phyloP scores from a whole-genome alignment of 2,329 filamentous ascomycete species.

The Fusarium mundagurra region DNA sequence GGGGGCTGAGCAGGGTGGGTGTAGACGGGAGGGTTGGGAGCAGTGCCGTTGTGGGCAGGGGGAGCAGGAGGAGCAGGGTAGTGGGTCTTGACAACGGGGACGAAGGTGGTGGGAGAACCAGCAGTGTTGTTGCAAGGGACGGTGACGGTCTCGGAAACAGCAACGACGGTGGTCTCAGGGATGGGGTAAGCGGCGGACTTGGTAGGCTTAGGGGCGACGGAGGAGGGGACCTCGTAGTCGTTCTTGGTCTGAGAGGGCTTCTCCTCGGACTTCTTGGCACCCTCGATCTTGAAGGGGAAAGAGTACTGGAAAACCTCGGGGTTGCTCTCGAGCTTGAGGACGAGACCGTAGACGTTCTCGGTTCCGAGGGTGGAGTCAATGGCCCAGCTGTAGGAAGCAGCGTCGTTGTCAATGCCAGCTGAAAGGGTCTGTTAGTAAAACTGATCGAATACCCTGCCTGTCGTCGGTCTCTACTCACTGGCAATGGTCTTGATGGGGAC shows the following conservation, averaged over 20 bases:
- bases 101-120: conserved; percentile 31
- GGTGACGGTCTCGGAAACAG: conserved; percentile 30
- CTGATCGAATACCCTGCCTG: neutral
- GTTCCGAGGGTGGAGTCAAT: conserved; percentile 57
- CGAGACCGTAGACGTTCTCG: conserved; percentile 65
- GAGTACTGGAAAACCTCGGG: conserved; percentile 67
- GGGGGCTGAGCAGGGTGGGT: conserved; percentile 30
- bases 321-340: conserved; percentile 61
- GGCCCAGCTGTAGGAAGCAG: conserved; percentile 60
- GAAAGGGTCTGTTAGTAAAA: neutral
- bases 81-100: conserved; percentile 39
- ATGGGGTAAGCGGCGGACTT: conserved; percentile 20
- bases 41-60: conserved; percentile 26
- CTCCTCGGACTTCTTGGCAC: conserved; percentile 33
- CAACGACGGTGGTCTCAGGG: conserved; percentile 40
- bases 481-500: conserved; percentile 55
- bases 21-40: conserved; percentile 31
- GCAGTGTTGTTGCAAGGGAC: conserved; percentile 42
- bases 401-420: conserved; percentile 60
- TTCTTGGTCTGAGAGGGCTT: conserved; percentile 3
- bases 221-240: conserved; percentile 35
- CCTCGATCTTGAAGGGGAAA: conserved; percentile 66
- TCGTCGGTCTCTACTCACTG: conserved; percentile 56
- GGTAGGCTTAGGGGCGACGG: conserved; percentile 41
- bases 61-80: conserved; percentile 27